Conservation (phyloP, 2,329 filamentous ascomycete genomes). For the Pseudopithomyces chartarum region DNA sequence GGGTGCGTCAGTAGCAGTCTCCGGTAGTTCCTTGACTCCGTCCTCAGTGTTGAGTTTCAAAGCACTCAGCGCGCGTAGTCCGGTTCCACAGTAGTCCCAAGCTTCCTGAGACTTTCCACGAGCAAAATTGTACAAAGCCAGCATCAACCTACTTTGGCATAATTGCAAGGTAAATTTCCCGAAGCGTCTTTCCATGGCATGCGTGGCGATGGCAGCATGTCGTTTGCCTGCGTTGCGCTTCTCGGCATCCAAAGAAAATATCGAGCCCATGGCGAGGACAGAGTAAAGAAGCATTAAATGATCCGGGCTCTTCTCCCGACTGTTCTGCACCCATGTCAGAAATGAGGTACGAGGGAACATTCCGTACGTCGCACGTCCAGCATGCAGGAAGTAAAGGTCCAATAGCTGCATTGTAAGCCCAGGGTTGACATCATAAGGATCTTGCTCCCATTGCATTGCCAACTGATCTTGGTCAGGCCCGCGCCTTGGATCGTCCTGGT, state of each 20-base stretch:
- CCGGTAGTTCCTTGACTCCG: conserved; percentile 46
- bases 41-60: conserved; percentile 69
- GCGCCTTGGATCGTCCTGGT: conserved; percentile 32
- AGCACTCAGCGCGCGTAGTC: conserved; percentile 63
- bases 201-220: conserved; percentile 62
- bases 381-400: conserved; percentile 61
- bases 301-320: conserved; percentile 54
- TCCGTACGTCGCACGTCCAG: conserved; percentile 59
- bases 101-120: conserved; percentile 63
- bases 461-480: conserved; percentile 40
- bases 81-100: conserved; percentile 67
- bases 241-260: conserved; percentile 57
- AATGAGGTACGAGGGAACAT: conserved; percentile 63
- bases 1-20: conserved; percentile 57
- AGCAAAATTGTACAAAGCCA: conserved; percentile 69
- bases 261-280: conserved; percentile 61
- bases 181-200: conserved; percentile 58
- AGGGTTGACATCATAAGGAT: conserved; percentile 59
- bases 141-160: conserved; percentile 69
- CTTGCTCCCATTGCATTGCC: conserved; percentile 53
- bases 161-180: conserved; percentile 65
- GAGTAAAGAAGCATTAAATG: conserved; percentile 67
- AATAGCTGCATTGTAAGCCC: conserved; percentile 58
- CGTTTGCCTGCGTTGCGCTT: conserved; percentile 51
- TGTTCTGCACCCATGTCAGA: conserved; percentile 57